Evolutionary conservation across 208 protist species (phyloP).

Genomic region (Porcisia hertigi): DNA sequence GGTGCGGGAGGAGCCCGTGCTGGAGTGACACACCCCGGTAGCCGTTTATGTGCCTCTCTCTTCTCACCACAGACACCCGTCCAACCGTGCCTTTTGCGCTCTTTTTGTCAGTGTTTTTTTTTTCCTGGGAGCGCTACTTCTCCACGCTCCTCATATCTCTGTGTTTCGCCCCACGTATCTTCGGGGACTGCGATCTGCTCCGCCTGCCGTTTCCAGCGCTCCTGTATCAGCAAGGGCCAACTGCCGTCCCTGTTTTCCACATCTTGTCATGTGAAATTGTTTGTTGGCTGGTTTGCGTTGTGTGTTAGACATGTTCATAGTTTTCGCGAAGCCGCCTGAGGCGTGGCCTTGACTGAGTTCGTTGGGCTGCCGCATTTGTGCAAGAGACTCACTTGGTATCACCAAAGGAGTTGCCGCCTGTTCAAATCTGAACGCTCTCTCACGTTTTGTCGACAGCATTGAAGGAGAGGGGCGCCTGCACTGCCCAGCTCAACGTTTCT

Average conservation of each 20-base stretch:
- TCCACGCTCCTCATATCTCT: neutral
- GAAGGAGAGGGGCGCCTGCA: neutral
- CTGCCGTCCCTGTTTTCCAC: neutral
- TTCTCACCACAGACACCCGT: neutral
- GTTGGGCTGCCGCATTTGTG: neutral
- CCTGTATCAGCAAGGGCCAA: neutral
- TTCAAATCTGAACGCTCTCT: neutral
- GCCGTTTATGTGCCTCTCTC: neutral
- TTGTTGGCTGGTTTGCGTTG: constrained; percentile 10
- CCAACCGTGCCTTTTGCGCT: neutral
- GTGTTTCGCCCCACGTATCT: neutral
- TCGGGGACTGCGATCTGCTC: neutral
- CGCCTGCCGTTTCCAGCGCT: neutral
- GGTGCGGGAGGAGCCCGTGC: neutral
- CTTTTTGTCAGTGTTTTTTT: neutral
- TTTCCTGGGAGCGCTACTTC: neutral
- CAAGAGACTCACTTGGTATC: neutral
- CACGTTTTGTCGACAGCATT: neutral
- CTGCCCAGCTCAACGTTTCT: neutral
- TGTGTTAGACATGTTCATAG: constrained; percentile 11
- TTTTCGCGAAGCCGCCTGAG: neutral
- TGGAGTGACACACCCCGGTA: neutral
- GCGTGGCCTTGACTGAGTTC: neutral
- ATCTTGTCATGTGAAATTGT: neutral
- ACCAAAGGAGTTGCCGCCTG: neutral